Base-by-base conservation (phyloP, 495 filamentous ascomycete genomes). In the Hypoxylon lenormandii region DNA sequence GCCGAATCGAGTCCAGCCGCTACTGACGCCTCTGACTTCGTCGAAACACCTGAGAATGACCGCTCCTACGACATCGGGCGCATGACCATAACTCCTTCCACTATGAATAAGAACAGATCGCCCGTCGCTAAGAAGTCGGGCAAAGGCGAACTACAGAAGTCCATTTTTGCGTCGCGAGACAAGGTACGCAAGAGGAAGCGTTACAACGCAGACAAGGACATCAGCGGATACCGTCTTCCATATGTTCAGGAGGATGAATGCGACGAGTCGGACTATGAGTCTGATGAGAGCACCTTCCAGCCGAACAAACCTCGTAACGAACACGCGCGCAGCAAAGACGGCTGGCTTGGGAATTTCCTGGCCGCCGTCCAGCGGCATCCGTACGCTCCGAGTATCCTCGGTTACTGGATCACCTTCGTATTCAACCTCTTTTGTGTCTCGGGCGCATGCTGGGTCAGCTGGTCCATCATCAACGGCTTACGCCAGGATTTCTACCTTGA, bases 311-410 rank as follows among this genome's bases (percentile, higher is more conserved):
- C 57, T 10, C 61, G 70, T 1, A 70, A 76, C 23, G 46, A 55
- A 76, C 82, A 74, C 70, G 80, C 59, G 55, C 73, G 12, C 26
- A 52, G 53, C 66, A 70, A 76, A 63, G 66, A 70, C 33, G 76
- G 65, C 49, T 82, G 81, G 61, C 79, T 92, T 50, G 80, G 80
- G 21, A 77, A 83, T 12, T 82, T 92, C 67, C 86, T 94, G 36
- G 80, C 85, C 16, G 86, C 88, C 51, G 79, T 97, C 62, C 91
- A 91, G 66, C 85, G 85, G 40, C 91, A 97, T 73, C 94, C 93
- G 0, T 86, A 89, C 67, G 86, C 97, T n/a, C 95, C 95, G 4
- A 85, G 89, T 55, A 91, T 96, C 52, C 80, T 97, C 18, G 93
- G 92, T 23, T 90, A 87, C 77, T 98, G 94, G 85, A 80, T 92